Base-by-base conservation (phyloP, 2,329 filamentous ascomycete species). In the Hirsutella rhossiliensis region DNA sequence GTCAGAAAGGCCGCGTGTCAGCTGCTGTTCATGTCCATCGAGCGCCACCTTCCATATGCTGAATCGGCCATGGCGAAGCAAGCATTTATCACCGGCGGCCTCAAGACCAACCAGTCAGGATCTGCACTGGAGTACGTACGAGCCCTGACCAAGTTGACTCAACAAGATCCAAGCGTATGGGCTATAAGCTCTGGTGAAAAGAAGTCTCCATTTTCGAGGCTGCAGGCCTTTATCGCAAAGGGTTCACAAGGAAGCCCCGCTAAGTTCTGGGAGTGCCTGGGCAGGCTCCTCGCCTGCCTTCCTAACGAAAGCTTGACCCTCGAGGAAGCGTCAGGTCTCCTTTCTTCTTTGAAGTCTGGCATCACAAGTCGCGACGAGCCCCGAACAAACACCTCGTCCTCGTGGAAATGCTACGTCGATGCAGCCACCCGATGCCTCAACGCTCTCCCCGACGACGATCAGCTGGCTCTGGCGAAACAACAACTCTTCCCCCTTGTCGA, bases 161-260 rank as follows among this genome's bases (percentile, higher is more conserved):
- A 67, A 28, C 59, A 60, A 12, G 73, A 80, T 41, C 80, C 87
- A 1, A 72, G 78, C 15, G 68, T 89, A 11, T 98, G 92, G 92
- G 82, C 79, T 1, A 69, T 74, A 15, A 42, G 49, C 3, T 30
- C 58, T 0, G 65, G 60, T 13, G 66, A 66, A n/a, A 75, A 78
- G 50, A 76, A 73, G 45, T 63, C 73, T 1, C 69, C 76, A 0
- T 51, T 75, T 2, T 65, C 67, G 4, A 65, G 82, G 19, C 62
- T 98, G 4, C 74, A 76, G 41, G 68, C 78, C 9, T 92, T 94
- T 52, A 67, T 97, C 7, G 80, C 84, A 48, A 85, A 81, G 54
- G 90, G 92, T 3, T 94, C 90, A 0, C 86, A 96, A 55, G 77
- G 80, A n/a, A 83, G 84, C 3, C 69, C 78, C 0, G 64, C 72